Evolutionary conservation across 306 rosid species (phyloP).

Genomic region (Sophora flavescens): DNA sequence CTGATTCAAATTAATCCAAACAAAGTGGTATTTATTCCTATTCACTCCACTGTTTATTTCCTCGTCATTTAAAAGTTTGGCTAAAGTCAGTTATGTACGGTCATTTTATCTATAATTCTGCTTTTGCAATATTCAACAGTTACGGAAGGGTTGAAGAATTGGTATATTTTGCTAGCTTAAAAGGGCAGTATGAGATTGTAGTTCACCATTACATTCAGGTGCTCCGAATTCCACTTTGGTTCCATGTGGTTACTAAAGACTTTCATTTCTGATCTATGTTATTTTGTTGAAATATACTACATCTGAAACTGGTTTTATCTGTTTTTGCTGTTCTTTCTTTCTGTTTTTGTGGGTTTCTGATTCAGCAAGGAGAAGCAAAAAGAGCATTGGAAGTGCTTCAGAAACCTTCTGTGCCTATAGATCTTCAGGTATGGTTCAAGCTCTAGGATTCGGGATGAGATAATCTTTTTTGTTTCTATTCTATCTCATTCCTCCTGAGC

Average conservation of each 20-base stretch:
- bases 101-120: slow-evolving; percentile 25
- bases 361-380: slow-evolving; percentile 97
- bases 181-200: slow-evolving; percentile 93
- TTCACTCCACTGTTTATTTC: slow-evolving; percentile 35
- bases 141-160: slow-evolving; percentile 95
- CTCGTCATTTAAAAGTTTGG: slow-evolving; percentile 23
- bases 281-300: slow-evolving; percentile 36
- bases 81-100: slow-evolving; percentile 26
- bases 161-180: slow-evolving; percentile 93
- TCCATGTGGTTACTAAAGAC: slow-evolving; percentile 9
- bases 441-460: slow-evolving; percentile 19
- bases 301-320: slow-evolving; percentile 22
- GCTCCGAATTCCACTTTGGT: slow-evolving; percentile 41
- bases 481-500: slow-evolving; percentile 12
- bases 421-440: slow-evolving; percentile 77
- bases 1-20: slow-evolving; percentile 9
- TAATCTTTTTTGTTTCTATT: slow-evolving; percentile 23
- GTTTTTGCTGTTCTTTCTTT: slow-evolving; percentile 19
- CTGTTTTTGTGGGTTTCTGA: slow-evolving; percentile 35
- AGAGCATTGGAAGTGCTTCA: slow-evolving; percentile 94
- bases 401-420: slow-evolving; percentile 80
- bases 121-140: slow-evolving; percentile 66
- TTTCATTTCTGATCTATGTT: slow-evolving; percentile 28
- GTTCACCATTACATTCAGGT: slow-evolving; percentile 98
- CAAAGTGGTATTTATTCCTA: not conserved